Evolutionary conservation across 805 yeast genomes (phyloP), one percentile per base, ranked within the genome.

Genomic region (Zygosaccharomyces siamensis): DNA sequence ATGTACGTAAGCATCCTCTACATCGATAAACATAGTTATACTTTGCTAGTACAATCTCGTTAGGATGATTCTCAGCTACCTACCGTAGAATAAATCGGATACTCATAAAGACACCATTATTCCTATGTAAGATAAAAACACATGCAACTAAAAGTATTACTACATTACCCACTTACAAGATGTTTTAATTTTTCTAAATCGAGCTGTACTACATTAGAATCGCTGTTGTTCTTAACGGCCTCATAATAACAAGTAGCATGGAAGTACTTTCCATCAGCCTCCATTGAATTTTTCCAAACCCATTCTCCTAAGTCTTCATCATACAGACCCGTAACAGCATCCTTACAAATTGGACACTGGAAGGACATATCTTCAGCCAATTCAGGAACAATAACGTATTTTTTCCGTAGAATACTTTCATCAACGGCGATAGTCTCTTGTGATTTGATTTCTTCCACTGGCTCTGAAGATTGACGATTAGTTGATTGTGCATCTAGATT

Each of bases 251-350:
- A 86, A 1, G 80, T 73, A 36, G 81, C 82, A 67, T 86, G 93
- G 61, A 78, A 82, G 23, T 79, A 73, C 51, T 72, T 72, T 2
- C 73, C 77, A 45, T 74, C 71, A 1, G 71, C 72, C 45, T 72
- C 73, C 11, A 81, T 72, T 2, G 89, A 83, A 60, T 84, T 82
- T 52, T 72, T 75, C 89, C 90, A 86, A 18, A 86, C 77, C 95
- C 95, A 86, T 56, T 84, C 90, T 49, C 89, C 92, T 2, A 76
- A 67, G 40, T 81, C 84, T 56, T 85, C 92, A 55, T 80, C 81
- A 73, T 83, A 86, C 5, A 75, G 75, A n/a, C 84, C 84, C 40
- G 72, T 69, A 26, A 83, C 72, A 8, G 70, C 72, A 51, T 87
- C 95, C 58, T 78, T 79, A 65, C 95, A 86, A 27, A 86, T 77